phyloP scores from a whole-genome alignment of 1,284 basidiomycete species.

The Phellopilus nigrolimitatus region DNA sequence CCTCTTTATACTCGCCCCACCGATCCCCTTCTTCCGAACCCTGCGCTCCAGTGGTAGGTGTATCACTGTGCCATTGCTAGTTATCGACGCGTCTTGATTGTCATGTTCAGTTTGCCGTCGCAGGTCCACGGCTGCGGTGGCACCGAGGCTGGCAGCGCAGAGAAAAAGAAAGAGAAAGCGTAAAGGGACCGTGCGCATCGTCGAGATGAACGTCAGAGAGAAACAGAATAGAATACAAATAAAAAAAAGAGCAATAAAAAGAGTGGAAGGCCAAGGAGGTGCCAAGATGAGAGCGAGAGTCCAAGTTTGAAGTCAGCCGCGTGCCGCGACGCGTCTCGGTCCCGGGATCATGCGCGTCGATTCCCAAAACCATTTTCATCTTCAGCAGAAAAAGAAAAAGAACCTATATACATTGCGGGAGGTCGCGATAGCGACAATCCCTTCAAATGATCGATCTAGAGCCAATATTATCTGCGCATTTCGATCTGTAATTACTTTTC shows the following conservation, averaged over 20 bases:
- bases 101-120: neutral
- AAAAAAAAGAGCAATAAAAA: neutral
- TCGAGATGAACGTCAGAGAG: neutral
- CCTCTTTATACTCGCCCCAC: neutral
- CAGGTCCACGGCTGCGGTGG: neutral
- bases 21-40: neutral
- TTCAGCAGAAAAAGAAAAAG: too few species aligned
- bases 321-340: too few species aligned
- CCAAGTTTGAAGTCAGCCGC: neutral
- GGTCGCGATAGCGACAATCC: too few species aligned
- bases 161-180: neutral
- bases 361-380: too few species aligned
- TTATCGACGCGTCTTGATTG: neutral
- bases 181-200: conserved; percentile 9
- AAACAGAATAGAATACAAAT: neutral
- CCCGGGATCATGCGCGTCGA: too few species aligned
- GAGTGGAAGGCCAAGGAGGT: neutral
- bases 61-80: neutral
- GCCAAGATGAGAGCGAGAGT: neutral
- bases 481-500: too few species aligned
- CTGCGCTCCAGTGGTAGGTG: neutral
- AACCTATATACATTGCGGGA: too few species aligned
- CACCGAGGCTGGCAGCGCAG: neutral
- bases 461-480: too few species aligned
- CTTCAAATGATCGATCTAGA: too few species aligned